Evolutionary conservation across 805 yeast species (phyloP), one percentile per base, ranked within the genome.

Genomic region (Cyberlindnera mrakii): DNA sequence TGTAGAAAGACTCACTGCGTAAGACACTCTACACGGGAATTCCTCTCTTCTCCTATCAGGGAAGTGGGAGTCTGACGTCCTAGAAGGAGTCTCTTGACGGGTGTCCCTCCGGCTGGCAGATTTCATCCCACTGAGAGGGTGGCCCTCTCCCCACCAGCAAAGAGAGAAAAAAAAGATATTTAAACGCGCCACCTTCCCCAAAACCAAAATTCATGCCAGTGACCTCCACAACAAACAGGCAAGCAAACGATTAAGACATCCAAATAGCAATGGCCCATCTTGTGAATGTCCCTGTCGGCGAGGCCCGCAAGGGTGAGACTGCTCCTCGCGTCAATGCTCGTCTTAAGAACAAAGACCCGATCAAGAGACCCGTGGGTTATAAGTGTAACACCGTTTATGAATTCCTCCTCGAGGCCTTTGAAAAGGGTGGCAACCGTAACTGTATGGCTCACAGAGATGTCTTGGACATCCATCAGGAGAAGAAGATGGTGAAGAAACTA

Each of bases 361-460:
- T 83, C 37, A 63, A 62, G 6, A 74, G 79, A 55, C 98, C 98
- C 6, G 49, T 56, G 15, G 86, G 79, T 46, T 72, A 75, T 47
- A 77, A 77, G 42, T 78, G 85, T 46, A 67, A 72, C 41, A 85
- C 91, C 5, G 70, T 88, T 18, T 84, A 79, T 50, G 95, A 87
- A 49, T 80, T 72, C 50, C 66, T 83, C 45, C 62, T 71, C 41
- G 90, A 82, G 62, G 75, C 82, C 51, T 78, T 79, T 39, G 65
- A 67, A 41, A 70, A 72, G 55, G 75, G 78, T 56, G 82, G 82
- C 34, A 59, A 65, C 45, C 66, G 71, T 40, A 65, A 66, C 5
- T 78, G 79, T 31, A 75, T 86, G 72, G 96, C 86, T 38, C 82
- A 85, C 78, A 82, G 99, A 71, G 79, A 82, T 45, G 66, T 85